Base-by-base conservation (phyloP, 257 asterid genomes). In the Nicotiana undulata region DNA sequence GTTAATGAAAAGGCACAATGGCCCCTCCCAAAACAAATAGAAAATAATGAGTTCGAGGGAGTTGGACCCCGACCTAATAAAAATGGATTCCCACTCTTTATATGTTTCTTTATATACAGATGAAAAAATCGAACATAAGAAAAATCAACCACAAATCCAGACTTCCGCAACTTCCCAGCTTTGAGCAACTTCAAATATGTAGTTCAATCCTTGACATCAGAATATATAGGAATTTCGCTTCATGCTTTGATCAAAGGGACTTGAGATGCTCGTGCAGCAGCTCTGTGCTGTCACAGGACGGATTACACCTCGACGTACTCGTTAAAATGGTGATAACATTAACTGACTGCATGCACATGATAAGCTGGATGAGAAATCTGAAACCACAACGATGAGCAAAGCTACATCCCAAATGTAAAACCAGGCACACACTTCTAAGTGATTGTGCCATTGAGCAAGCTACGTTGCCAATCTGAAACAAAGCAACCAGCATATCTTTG, bases 211-310 rank as follows among this genome's bases (percentile, higher is more conserved):
- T 31, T 65, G 49, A 65, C 74, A 29, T 17, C 24, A 65, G 51
- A 65, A 65, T 44, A 31, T 65, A 20, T 15, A 65, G 1, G 24
- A 65, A 31, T 29, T 31, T 6, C 18, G 49, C 49, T 65, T 65
- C 61, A 74, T 26, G 61, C 79, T 49, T 74, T 74, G 61, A 49
- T 74, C 79, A 74, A 65, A 74, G 79, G 7, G 79, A 26, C 61
- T 74, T 49, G 63, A 49, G 58, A 49, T 74, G 79, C 44, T 49
- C 24, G 28, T 9, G 34, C 24, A 20, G 22, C 34, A 49, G 51
- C 16, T 5, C 28, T 26, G 6, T 7, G 44, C 51, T 74, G 40
- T 49, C 26, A 49, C 26, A 40, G 49, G 49, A 49, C 0, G 20
- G 79, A 74, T 15, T 51, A 15, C 56, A 51, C 16, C 56, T 13